A percentile compares a stretch with the other conserved stretches of the same genome.
These are phyloP conservation scores for Neophaeococcomyces aloes DNA, from an alignment of 2,329 filamentous ascomycete genomes.

Conservation along the genomic window DNA sequence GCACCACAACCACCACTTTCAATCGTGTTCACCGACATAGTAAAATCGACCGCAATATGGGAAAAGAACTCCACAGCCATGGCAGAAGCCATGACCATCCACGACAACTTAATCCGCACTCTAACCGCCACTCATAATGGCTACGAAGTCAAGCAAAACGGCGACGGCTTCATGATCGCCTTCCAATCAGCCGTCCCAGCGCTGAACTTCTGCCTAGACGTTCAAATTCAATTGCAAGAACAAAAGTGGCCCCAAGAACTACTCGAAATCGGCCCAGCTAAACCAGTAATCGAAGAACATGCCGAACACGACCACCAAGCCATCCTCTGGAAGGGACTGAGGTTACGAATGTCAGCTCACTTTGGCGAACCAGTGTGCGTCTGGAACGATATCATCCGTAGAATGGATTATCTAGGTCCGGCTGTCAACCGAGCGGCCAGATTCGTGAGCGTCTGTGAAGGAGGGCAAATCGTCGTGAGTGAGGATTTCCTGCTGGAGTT, in stretches of 20 bases:
- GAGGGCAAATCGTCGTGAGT: constrained; percentile 17
- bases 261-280: constrained; percentile 13
- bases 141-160: constrained; percentile 22
- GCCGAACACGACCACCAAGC: constrained; percentile 5
- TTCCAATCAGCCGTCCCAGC: constrained; percentile 15
- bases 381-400: constrained; percentile 19
- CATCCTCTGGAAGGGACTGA: constrained; percentile 17
- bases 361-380: constrained; percentile 18
- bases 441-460: constrained; percentile 19
- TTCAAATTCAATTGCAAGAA: constrained; percentile 14
- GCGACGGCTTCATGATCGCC: constrained; percentile 21
- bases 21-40: constrained; percentile 21
- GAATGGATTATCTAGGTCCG: constrained; percentile 20
- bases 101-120: constrained; percentile 16
- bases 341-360: constrained; percentile 17
- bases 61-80: constrained; percentile 16
- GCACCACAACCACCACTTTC: constrained; percentile 12
- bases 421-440: constrained; percentile 19
- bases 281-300: constrained; percentile 12
- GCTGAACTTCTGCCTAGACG: constrained; percentile 19
- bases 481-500: constrained; percentile 16
- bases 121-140: constrained; percentile 13
- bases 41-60: constrained; percentile 20
- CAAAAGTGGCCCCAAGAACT: constrained; percentile 15
- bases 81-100: constrained; percentile 16